These are phyloP conservation scores for Alisma plantagoaquatica DNA, from an alignment of 106 monocot species.

Conservation along the genomic window DNA sequence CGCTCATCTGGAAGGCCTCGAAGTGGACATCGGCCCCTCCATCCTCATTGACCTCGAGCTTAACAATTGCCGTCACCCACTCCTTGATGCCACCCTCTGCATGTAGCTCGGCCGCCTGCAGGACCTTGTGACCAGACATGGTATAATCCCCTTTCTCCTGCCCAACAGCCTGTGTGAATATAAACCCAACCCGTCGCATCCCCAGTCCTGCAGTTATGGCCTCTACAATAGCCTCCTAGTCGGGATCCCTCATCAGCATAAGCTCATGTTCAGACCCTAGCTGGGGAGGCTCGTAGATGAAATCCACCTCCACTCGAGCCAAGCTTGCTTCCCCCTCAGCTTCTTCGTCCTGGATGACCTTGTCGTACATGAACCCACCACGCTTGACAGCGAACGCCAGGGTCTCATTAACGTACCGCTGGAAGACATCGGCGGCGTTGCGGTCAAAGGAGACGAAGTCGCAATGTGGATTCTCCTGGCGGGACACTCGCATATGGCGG, in stretches of 20 bases:
- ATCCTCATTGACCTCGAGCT: conserved; percentile 78
- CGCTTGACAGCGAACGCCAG: conserved; percentile 87
- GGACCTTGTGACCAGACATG: conserved; percentile 64
- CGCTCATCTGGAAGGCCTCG: conserved; percentile 99
- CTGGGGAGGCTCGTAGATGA: conserved; percentile 98
- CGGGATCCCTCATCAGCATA: conserved; percentile 42
- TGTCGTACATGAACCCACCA: conserved; percentile 82
- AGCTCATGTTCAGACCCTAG: conserved; percentile 57
- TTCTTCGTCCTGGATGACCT: conserved; percentile 21
- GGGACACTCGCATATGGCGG: conserved; percentile 76
- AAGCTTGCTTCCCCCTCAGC: too few species aligned
- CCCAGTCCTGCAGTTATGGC: conserved; percentile 81
- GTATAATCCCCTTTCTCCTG: conserved; percentile 68
- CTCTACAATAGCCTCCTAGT: conserved; percentile 72
- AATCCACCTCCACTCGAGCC: conserved; percentile 57
- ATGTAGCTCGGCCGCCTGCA: conserved; percentile 74
- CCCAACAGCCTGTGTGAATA: conserved; percentile 84
- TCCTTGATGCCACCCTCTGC: conserved; percentile 69
- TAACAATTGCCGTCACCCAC: conserved; percentile 90
- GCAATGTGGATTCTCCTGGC: conserved; percentile 73
- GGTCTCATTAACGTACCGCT: conserved; percentile 63
- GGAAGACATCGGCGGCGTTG: conserved; percentile 65
- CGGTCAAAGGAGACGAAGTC: conserved; percentile 76
- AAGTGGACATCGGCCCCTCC: conserved; percentile 85
- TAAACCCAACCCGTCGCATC: conserved; percentile 74